A percentile compares a stretch with the other conserved stretches of the same genome.
Evolutionary conservation across 495 filamentous ascomycete genomes (phyloP).

Genomic region (Hypomontagnella monticulosa): DNA sequence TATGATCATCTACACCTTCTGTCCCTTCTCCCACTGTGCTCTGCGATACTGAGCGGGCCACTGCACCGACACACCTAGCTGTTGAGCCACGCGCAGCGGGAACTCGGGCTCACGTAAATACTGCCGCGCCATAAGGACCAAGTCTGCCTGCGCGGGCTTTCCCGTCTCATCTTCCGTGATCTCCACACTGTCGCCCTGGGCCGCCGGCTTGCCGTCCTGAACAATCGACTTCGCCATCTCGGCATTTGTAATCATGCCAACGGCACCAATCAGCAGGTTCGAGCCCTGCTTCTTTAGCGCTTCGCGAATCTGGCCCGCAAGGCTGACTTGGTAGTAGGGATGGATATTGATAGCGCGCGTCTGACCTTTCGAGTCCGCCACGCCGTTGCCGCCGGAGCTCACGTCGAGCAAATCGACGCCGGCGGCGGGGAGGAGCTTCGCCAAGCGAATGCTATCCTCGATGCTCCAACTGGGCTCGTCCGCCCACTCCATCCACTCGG

Average conservation of each 20-base stretch:
- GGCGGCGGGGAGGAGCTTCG: conserved; percentile 68
- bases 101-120: conserved; percentile 75
- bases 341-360: conserved; percentile 56
- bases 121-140: conserved; percentile 71
- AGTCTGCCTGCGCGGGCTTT: conserved; percentile 64
- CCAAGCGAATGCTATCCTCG: conserved; percentile 67
- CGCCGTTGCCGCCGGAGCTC: conserved; percentile 73
- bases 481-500: conserved; percentile 74
- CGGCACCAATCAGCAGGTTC: conserved; percentile 71
- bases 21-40: conserved; percentile 33
- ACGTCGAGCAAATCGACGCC: conserved; percentile 83
- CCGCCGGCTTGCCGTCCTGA: conserved; percentile 51
- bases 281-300: conserved; percentile 65
- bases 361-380: conserved; percentile 54
- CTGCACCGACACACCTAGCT: conserved; percentile 66
- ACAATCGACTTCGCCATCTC: conserved; percentile 67
- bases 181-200: conserved; percentile 47
- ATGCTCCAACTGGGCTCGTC: conserved; percentile 70
- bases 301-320: conserved; percentile 68
- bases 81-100: conserved; percentile 66
- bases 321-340: conserved; percentile 68
- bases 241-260: conserved; percentile 74
- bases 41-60: conserved; percentile 65
- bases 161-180: conserved; percentile 58
- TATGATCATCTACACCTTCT: conserved; percentile 36